These are phyloP conservation scores for Suillus paluster DNA, from an alignment of 768 basidiomycete species.

Conservation along the genomic window DNA sequence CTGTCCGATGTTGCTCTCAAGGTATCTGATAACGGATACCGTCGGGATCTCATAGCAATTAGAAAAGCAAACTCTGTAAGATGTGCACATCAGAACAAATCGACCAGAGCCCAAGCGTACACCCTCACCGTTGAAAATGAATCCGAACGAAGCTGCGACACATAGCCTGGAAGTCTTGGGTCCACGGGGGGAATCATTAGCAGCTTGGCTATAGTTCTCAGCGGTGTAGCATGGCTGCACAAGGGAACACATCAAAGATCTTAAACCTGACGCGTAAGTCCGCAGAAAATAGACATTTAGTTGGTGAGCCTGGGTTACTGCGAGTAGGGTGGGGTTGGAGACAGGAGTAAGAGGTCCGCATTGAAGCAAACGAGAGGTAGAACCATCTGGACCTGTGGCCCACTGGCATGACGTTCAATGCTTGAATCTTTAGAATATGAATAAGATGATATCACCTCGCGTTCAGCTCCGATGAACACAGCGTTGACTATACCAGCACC, in stretches of 20 bases:
- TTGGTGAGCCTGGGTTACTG: slow-evolving; percentile 68
- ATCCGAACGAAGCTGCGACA: slow-evolving; percentile 59
- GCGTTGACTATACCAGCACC: slow-evolving; percentile 64
- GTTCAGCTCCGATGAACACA: slow-evolving; percentile 60
- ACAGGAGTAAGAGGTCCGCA: slow-evolving; percentile 61
- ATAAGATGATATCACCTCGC: slow-evolving; percentile 53
- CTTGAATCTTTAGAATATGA: not conserved
- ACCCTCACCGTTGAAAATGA: slow-evolving; percentile 59
- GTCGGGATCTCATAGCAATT: slow-evolving; percentile 64
- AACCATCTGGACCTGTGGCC: slow-evolving; percentile 48
- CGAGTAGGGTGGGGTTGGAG: slow-evolving; percentile 57
- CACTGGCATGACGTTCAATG: slow-evolving; percentile 47
- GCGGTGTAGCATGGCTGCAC: slow-evolving; percentile 40
- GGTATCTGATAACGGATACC: slow-evolving; percentile 45
- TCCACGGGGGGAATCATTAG: slow-evolving; percentile 35
- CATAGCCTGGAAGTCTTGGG: slow-evolving; percentile 52
- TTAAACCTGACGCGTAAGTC: slow-evolving; percentile 46
- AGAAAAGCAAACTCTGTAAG: slow-evolving; percentile 57
- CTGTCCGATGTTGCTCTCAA: slow-evolving; percentile 32
- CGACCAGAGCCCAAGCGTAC: not conserved
- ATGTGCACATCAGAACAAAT: slow-evolving; percentile 10
- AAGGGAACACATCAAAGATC: slow-evolving; percentile 54
- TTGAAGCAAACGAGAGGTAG: slow-evolving; percentile 56
- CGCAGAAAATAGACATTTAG: slow-evolving; percentile 60
- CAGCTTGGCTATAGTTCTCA: slow-evolving; percentile 39